These are phyloP conservation scores for Chytridium lagenaria DNA, from an alignment of 371 early-diverging fungal genomes.

Conservation along the genomic window DNA sequence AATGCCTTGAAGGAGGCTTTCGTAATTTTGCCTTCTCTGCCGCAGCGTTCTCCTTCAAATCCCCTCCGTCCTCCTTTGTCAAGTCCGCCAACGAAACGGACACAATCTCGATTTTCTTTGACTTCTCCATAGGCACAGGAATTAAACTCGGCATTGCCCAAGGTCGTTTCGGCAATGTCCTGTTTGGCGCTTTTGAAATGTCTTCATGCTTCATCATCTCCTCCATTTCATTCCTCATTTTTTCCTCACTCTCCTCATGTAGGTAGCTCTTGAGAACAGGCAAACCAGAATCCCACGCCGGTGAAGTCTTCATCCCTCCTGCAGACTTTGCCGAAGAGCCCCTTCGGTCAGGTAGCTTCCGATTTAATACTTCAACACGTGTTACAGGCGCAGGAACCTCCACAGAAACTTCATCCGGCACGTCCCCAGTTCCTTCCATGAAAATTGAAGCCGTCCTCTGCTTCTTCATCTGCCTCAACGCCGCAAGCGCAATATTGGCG, in stretches of 20 bases:
- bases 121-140: not conserved
- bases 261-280: not conserved
- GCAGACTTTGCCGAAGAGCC: not conserved
- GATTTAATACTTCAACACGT: slow-evolving; percentile 3
- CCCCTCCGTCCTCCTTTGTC: not conserved
- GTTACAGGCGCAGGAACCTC: not conserved
- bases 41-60: not conserved
- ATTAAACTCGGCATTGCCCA: slow-evolving; percentile 14
- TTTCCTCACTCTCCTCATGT: not conserved
- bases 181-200: not conserved
- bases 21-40: not conserved
- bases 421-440: not conserved
- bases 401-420: not conserved
- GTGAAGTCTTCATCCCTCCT: not conserved
- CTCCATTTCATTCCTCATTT: not conserved
- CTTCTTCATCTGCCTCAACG: slow-evolving; percentile 11
- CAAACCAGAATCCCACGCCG: not conserved
- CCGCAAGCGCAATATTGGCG: slow-evolving; percentile 6
- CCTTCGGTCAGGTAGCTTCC: slow-evolving; percentile 12
- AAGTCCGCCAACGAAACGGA: slow-evolving; percentile 7
- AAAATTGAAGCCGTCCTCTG: not conserved
- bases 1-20: not conserved
- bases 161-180: slow-evolving; percentile 1
- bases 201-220: not conserved
- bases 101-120: slow-evolving; percentile 16